A percentile compares a stretch with the other conserved stretches of the same genome.
These are phyloP conservation scores for Bipolaris oryzae DNA, from an alignment of 2,329 filamentous ascomycete genomes.

Conservation along the genomic window DNA sequence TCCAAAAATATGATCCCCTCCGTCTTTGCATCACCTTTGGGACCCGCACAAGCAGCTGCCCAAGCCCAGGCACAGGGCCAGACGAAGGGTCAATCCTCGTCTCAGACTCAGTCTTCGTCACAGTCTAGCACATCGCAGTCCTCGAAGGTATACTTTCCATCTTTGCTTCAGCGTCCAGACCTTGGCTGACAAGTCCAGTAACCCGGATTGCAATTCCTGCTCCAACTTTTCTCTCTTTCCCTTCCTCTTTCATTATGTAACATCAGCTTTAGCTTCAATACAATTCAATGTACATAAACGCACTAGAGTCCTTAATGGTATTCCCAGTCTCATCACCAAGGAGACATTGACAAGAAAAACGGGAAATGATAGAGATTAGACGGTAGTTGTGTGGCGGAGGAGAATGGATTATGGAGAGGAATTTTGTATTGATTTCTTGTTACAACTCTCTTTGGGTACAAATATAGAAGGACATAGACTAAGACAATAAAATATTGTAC, in stretches of 20 bases:
- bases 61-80: neutral
- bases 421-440: no score
- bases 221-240: neutral
- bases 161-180: neutral
- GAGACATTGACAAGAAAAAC: neutral
- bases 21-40: neutral
- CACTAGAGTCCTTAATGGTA: neutral
- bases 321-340: neutral
- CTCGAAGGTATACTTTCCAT: neutral
- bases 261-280: neutral
- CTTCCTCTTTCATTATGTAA: neutral
- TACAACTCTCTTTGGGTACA: neutral
- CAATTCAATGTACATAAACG: neutral
- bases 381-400: neutral
- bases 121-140: neutral
- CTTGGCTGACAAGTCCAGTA: neutral
- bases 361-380: neutral
- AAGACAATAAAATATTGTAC: neutral
- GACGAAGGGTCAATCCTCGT: neutral
- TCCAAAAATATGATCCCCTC: neutral
- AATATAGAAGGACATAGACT: neutral
- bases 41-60: neutral
- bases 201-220: neutral
- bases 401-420: no score
- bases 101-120: neutral